Base-by-base conservation (phyloP, 2,329 filamentous ascomycete species). In the Xylaria sp. region DNA sequence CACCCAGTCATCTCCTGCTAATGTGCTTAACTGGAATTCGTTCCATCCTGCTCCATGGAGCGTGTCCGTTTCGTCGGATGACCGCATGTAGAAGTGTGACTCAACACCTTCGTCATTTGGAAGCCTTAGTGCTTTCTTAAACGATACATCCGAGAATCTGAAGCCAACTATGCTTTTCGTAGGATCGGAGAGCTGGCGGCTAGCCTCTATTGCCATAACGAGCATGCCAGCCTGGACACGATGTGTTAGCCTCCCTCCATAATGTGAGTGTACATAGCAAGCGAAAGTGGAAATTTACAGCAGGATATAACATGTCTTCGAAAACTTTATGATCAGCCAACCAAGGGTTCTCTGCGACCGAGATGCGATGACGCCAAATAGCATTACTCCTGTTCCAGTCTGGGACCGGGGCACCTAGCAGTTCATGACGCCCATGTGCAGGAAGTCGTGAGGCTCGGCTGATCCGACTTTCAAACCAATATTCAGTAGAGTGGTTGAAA, bases 181-280 rank as follows among this genome's bases (percentile, higher is more conserved):
- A 1, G 37, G 38, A 15, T 65, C 57, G n/a, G 65, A 60, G 4
- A 66, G 8, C 53, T 71, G 69, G 14, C 67, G 64, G 21, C 64
- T 67, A 2, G 71, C 73, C 55, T 75, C 72, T 28, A 74, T 68
- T 7, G 70, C 72, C 63, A 73, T 71, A 17, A 66, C 64, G 8
- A 73, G 61, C 63, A 73, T 73, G 5, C 72, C 73, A 8, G 71
- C 70, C 37, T 64, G 15, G 8, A 37, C 21, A 46, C 12, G 1
- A 21, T 12, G 2, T 31, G 38, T 64, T 42, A 64, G 62, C 28
- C 14, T 53, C 51, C 33, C 14, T 1, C 12, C 28, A 4, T 28
- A 2, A 31, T 6, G 23, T 11, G 2, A 9, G 15, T 2, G 5
- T 21, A 46, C 23, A n/a, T n/a, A n/a, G 19, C 31, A 45, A 19